These are phyloP conservation scores for Trichoderma breve DNA, from an alignment of 2,329 filamentous ascomycete genomes.

Conservation along the genomic window DNA sequence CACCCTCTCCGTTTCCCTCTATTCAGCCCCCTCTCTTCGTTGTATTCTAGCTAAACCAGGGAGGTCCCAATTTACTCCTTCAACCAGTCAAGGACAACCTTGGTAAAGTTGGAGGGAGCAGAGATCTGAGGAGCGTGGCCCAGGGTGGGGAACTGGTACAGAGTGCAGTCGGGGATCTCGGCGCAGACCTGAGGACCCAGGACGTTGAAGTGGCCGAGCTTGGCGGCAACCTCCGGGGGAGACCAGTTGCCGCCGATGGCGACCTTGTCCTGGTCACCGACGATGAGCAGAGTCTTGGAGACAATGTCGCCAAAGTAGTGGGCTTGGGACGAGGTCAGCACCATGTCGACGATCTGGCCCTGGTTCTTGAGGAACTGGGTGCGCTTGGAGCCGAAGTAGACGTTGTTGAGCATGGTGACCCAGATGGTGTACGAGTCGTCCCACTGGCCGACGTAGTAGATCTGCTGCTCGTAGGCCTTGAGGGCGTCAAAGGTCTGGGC, in stretches of 20 bases:
- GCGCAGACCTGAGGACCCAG: conserved; percentile 46
- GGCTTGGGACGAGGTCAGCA: conserved; percentile 51
- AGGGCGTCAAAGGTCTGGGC: conserved; percentile 45
- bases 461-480: conserved; percentile 45
- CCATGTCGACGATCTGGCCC: conserved; percentile 53
- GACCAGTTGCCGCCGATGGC: conserved; percentile 55
- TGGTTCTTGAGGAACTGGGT: conserved; percentile 45
- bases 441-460: conserved; percentile 52
- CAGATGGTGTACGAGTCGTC: conserved; percentile 49
- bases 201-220: conserved; percentile 49
- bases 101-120: conserved; percentile 46
- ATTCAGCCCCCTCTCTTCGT: not conserved
- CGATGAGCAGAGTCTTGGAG: conserved; percentile 47
- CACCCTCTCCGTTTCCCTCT: not conserved
- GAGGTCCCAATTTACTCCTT: not conserved
- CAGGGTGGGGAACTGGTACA: conserved; percentile 47
- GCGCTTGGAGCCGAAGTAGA: conserved; percentile 47
- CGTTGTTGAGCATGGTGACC: conserved; percentile 53
- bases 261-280: conserved; percentile 53
- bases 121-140: conserved; percentile 56
- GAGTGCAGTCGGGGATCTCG: conserved; percentile 43
- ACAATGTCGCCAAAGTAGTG: conserved; percentile 49
- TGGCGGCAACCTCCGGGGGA: conserved; percentile 41
- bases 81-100: conserved; percentile 47
- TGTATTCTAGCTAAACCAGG: not conserved